These are phyloP conservation scores for Hanseniaspora nectarophila DNA, from an alignment of 805 yeast genomes.

Conservation along the genomic window DNA sequence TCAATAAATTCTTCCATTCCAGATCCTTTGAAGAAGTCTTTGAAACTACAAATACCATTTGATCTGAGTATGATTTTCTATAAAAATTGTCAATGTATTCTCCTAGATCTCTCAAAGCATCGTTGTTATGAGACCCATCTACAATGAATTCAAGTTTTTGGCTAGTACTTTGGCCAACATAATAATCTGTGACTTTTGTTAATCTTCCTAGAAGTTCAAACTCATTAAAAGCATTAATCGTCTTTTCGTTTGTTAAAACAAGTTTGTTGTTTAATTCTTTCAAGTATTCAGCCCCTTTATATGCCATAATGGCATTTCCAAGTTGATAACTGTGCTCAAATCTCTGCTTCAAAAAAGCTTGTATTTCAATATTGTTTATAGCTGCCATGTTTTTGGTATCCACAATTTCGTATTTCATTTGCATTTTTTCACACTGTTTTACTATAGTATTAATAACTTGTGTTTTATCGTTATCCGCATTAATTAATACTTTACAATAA, in stretches of 20 bases:
- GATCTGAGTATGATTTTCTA: conserved; percentile 8
- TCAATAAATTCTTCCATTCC: conserved; percentile 41
- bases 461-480: conserved; percentile 46
- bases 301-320: conserved; percentile 57
- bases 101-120: conserved; percentile 66
- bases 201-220: conserved; percentile 84
- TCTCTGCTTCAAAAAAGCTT: conserved; percentile 35
- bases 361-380: conserved; percentile 26
- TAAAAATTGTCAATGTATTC: conserved; percentile 34
- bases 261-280: conserved; percentile 24
- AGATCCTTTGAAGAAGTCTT: conserved; percentile 64
- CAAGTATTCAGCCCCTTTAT: conserved; percentile 38
- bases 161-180: conserved; percentile 16
- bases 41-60: conserved; percentile 49
- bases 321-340: conserved; percentile 63
- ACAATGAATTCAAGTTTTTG: conserved; percentile 36
- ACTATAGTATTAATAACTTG: conserved; percentile 39
- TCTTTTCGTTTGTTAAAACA: conserved; percentile 22
- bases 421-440: conserved; percentile 27
- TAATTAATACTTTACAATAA: conserved; percentile 53
- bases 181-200: conserved; percentile 36
- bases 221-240: conserved; percentile 40
- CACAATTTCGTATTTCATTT: conserved; percentile 26
- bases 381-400: conserved; percentile 16
- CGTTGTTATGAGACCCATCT: conserved; percentile 89